Base-by-base conservation (phyloP, 805 yeast genomes). In the Metschnikowia santaceciliae region DNA sequence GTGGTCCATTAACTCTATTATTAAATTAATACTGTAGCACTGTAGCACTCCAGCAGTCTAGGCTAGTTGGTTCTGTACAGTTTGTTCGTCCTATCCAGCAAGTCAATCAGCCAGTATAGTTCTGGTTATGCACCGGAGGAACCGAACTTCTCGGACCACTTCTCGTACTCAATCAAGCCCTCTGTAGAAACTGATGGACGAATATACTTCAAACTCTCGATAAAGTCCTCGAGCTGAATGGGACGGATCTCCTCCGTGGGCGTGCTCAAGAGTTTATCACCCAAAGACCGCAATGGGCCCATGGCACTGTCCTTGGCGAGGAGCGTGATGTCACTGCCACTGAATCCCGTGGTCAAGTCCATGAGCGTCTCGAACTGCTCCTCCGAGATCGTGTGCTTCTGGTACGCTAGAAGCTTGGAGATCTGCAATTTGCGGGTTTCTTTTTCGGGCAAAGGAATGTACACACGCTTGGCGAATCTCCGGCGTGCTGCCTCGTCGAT, bases 401-500 rank as follows among this genome's bases (percentile, higher is more conserved):
- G 96, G 61, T 84, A 80, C 15, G 79, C 70, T 54, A 92, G 63
- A 45, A 92, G 76, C 60, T 83, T 86, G 47, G 69, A 65, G 19
- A 92, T 72, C 63, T 92, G 97, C 3, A 79, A 79, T 46, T 75
- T 70, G 51, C 98, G 73, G 1, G 97, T 90, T 57, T 86, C 91
- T 22, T 74, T 79, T 63, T 91, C 98, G 0, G 99, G 98, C 42
- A 94, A 72, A 3, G 98, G 98, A 49, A 94, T 91, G 68, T 94
- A 91, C 62, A 89, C 95, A 47, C 97, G 75, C 61, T 95, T 80
- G 6, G 89, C 96, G 69, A 92, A 92, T 55, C 98, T 77, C 65
- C 98, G 79, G 61, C 97, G 76, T 0, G 98, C 97, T 2, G 97
- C 97, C 62, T 94, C 98, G 67, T 92, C 99, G 54, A 88, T 90